Evolutionary conservation across 129 eudicot genomes (phyloP).

Genomic region (Artemisia annua): DNA sequence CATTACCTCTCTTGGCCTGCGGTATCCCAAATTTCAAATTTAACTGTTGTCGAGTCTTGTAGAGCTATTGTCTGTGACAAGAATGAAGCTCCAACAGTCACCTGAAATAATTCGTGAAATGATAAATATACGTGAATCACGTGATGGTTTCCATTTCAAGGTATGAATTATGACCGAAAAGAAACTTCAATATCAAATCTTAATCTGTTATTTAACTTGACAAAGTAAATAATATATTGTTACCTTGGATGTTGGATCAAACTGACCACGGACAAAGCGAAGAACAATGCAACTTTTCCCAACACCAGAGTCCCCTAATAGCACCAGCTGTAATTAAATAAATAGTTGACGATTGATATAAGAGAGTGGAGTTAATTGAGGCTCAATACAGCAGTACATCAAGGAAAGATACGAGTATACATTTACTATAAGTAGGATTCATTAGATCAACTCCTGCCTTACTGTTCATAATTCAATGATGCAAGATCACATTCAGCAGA

Average conservation of each 20-base stretch:
- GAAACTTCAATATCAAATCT: not conserved
- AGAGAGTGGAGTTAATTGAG: too few relatives aligned
- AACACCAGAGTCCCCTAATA: constrained; percentile 97
- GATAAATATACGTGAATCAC: not conserved
- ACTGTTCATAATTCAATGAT: too few relatives aligned
- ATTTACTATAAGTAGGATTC: too few relatives aligned
- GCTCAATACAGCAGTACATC: too few relatives aligned
- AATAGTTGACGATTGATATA: constrained; percentile 7
- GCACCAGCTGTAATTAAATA: constrained; percentile 70
- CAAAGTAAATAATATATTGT: not conserved
- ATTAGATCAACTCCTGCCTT: too few relatives aligned
- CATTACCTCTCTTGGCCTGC: constrained; percentile 98
- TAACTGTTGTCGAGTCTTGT: constrained; percentile 94
- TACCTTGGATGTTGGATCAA: constrained; percentile 98
- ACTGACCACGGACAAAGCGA: constrained; percentile 98
- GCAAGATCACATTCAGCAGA: too few relatives aligned
- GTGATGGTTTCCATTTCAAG: too few relatives aligned
- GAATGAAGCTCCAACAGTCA: constrained; percentile 99
- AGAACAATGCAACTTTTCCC: constrained; percentile 99
- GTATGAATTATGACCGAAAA: not conserved
- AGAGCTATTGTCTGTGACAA: constrained; percentile 93
- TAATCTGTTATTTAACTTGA: not conserved
- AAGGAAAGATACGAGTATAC: too few relatives aligned
- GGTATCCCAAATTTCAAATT: constrained; percentile 99
- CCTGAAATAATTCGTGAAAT: constrained; percentile 42